These are phyloP conservation scores for Aspergillus mulundensis DNA, from an alignment of 495 filamentous ascomycete genomes.

Conservation along the genomic window DNA sequence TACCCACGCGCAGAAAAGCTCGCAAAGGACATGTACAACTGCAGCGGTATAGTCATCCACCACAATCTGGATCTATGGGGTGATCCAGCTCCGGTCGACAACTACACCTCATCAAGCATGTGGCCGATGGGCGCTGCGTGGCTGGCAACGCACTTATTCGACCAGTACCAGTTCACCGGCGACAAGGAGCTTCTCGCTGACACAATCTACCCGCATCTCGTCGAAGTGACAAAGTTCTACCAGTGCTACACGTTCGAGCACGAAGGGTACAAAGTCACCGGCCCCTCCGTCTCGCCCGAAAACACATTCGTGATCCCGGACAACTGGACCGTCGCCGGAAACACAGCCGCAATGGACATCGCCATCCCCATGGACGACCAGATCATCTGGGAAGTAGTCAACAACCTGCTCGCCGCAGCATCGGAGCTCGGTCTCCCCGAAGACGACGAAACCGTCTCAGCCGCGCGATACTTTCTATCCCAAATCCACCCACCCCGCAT, in stretches of 20 bases:
- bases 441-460: not conserved
- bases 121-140: conserved; percentile 11
- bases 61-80: conserved; percentile 10
- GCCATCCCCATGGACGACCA: conserved; percentile 9
- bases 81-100: conserved; percentile 5
- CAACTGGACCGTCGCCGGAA: not conserved
- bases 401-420: conserved; percentile 2
- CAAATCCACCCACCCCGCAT: conserved; percentile 1
- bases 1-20: not conserved
- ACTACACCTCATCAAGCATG: conserved; percentile 9
- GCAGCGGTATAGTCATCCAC: conserved; percentile 4
- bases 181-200: conserved; percentile 3
- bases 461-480: not conserved
- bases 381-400: not conserved
- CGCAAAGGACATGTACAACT: conserved; percentile 2
- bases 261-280: conserved; percentile 6
- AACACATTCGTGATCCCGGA: conserved; percentile 5
- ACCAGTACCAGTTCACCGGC: conserved; percentile 9
- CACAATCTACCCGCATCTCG: not conserved
- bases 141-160: conserved; percentile 1
- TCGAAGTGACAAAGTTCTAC: conserved; percentile 3
- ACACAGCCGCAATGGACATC: not conserved
- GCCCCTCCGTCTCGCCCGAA: conserved; percentile 6
- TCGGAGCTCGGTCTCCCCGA: not conserved
- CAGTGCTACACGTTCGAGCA: conserved; percentile 7